phyloP scores from a whole-genome alignment of 2,329 filamentous ascomycete species.

The Hymenoscyphus albidus region DNA sequence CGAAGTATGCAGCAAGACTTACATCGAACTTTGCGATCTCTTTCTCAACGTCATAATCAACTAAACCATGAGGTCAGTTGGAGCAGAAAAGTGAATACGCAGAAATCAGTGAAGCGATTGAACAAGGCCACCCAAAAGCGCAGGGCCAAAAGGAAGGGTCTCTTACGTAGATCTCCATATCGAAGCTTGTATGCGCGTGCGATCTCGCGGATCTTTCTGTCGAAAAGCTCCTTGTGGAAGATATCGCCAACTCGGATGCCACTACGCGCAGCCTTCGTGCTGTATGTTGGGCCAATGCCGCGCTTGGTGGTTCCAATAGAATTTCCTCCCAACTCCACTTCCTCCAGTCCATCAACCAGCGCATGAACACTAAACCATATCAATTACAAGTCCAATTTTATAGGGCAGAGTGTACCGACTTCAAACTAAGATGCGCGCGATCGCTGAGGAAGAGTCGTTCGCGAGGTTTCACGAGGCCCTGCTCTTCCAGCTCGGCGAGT shows the following conservation, averaged over 20 bases:
- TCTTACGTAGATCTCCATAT: slow-evolving; percentile 62
- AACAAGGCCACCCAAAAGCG: not conserved
- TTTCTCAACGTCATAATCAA: slow-evolving; percentile 59
- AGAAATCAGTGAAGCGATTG: too few species aligned
- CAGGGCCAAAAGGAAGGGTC: slow-evolving; percentile 27
- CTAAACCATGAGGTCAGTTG: not conserved
- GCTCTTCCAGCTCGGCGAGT: slow-evolving; percentile 54
- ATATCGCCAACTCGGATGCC: slow-evolving; percentile 65
- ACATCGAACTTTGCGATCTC: slow-evolving; percentile 59
- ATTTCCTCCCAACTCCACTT: slow-evolving; percentile 45
- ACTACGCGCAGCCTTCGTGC: slow-evolving; percentile 59
- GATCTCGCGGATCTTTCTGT: slow-evolving; percentile 59
- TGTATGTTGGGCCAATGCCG: slow-evolving; percentile 54
- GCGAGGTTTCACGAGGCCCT: slow-evolving; percentile 53
- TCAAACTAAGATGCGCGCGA: slow-evolving; percentile 10
- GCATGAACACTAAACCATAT: slow-evolving; percentile 47
- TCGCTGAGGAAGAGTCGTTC: slow-evolving; percentile 54
- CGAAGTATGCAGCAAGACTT: slow-evolving; percentile 15
- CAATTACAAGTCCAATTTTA: not conserved
- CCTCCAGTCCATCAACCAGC: slow-evolving; percentile 65
- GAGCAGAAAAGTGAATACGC: too few species aligned
- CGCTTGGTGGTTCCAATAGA: slow-evolving; percentile 45
- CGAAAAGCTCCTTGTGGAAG: slow-evolving; percentile 63
- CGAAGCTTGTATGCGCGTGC: slow-evolving; percentile 62
- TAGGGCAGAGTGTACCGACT: not conserved